Conservation (phyloP, 2,329 filamentous ascomycete species). For the Tolypocladium endophyticum region DNA sequence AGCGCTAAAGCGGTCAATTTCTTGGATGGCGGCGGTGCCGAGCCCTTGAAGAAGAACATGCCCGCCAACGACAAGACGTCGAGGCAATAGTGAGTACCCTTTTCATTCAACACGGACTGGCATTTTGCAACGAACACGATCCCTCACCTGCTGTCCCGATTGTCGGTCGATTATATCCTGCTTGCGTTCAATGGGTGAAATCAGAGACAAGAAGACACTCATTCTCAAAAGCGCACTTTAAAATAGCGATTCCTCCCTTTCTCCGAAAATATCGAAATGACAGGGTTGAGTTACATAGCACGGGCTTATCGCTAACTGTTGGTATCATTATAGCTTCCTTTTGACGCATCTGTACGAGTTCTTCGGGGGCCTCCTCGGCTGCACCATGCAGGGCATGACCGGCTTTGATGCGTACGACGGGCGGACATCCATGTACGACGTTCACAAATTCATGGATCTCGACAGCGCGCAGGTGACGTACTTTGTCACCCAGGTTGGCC, state of each 20-base stretch:
- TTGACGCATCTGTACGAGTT: slow-evolving; percentile 52
- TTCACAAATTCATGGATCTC: slow-evolving; percentile 52
- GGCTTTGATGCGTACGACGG: slow-evolving; percentile 40
- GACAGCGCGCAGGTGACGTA: slow-evolving; percentile 39
- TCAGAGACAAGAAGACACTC: too few species aligned
- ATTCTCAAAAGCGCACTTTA: too few species aligned
- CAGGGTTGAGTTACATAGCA: too few species aligned
- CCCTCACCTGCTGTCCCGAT: not conserved
- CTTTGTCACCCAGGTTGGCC: slow-evolving; percentile 48
- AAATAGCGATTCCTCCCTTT: too few species aligned
- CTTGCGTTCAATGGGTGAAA: not conserved
- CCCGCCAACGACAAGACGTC: slow-evolving; percentile 33
- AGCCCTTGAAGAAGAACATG: slow-evolving; percentile 43
- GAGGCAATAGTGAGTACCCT: not conserved
- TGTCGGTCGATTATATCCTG: not conserved
- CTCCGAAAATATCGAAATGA: not conserved
- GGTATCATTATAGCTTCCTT: slow-evolving; percentile 30
- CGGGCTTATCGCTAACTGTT: not conserved
- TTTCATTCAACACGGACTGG: fast-evolving
- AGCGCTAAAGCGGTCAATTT: slow-evolving; percentile 44
- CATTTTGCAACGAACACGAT: too few species aligned
- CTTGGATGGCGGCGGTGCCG: slow-evolving; percentile 48
- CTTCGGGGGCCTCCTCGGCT: slow-evolving; percentile 49
- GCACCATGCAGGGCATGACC: slow-evolving; percentile 36
- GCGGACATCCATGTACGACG: slow-evolving; percentile 31